Conservation (phyloP, 2,329 filamentous ascomycete species). For the Lithohypha guttulata region DNA sequence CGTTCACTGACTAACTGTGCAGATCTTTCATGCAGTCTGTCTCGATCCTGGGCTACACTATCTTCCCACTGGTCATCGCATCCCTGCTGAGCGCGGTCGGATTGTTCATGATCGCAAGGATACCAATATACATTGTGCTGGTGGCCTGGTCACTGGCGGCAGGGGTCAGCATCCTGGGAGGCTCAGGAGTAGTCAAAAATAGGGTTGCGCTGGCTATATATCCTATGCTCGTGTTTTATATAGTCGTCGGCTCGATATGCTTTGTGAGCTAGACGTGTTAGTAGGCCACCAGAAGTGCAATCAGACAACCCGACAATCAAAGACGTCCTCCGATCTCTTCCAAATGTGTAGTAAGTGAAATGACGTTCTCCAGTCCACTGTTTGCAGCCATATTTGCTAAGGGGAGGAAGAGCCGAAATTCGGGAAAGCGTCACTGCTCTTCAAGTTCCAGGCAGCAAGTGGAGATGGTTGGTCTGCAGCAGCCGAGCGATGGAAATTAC, state of each 20-base stretch:
- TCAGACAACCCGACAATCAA: too few species aligned
- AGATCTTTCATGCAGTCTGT: slow-evolving; percentile 97
- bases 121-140: slow-evolving; percentile 82
- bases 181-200: slow-evolving; percentile 91
- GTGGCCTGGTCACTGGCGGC: slow-evolving; percentile 90
- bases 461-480: too few species aligned
- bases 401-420: too few species aligned
- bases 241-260: slow-evolving; percentile 85
- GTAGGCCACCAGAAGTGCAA: too few species aligned
- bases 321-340: too few species aligned
- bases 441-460: too few species aligned
- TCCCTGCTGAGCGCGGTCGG: slow-evolving; percentile 75
- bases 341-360: too few species aligned
- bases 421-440: too few species aligned
- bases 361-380: too few species aligned
- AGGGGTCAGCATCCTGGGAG: slow-evolving; percentile 88
- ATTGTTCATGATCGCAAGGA: slow-evolving; percentile 67
- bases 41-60: slow-evolving; percentile 95
- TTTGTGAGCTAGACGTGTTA: slow-evolving; percentile 87
- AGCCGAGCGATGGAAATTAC: too few species aligned
- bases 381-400: too few species aligned
- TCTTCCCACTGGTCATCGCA: slow-evolving; percentile 93
- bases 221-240: slow-evolving; percentile 88
- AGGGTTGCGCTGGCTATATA: slow-evolving; percentile 89
- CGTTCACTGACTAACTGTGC: slow-evolving; percentile 4